A percentile compares a stretch with the other conserved stretches of the same genome.
These are phyloP conservation scores for Diplotaxis tenuifolia DNA, from an alignment of 345 rosid genomes.

Conservation along the genomic window DNA sequence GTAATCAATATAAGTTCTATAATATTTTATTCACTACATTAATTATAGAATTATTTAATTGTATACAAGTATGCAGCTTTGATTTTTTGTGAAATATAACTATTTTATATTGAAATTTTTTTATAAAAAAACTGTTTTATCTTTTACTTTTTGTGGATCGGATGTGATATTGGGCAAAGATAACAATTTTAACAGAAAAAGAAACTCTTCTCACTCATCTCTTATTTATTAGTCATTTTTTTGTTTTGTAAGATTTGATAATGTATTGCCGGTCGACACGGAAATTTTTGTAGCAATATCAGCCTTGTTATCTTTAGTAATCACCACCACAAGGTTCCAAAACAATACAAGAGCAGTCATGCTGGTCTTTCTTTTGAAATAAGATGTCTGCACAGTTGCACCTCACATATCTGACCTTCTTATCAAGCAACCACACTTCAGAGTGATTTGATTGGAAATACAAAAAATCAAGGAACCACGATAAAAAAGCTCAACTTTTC, in stretches of 20 bases:
- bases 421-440: no score
- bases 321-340: not conserved
- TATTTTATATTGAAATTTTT: no score
- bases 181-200: not conserved
- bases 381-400: not conserved
- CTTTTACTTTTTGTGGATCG: not conserved
- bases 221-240: not conserved
- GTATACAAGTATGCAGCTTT: no score
- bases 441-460: no score
- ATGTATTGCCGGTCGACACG: not conserved
- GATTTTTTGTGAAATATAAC: no score
- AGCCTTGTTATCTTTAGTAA: not conserved
- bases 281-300: not conserved
- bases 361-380: not conserved
- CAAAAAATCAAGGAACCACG: no score
- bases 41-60: no score
- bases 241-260: not conserved
- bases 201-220: not conserved
- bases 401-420: not conserved
- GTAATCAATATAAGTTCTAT: no score
- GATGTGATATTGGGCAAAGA: not conserved
- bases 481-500: no score
- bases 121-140: no score
- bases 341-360: not conserved
- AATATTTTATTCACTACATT: no score